Conservation (phyloP, 106 monocot genomes). For the Chionographis japonica region DNA sequence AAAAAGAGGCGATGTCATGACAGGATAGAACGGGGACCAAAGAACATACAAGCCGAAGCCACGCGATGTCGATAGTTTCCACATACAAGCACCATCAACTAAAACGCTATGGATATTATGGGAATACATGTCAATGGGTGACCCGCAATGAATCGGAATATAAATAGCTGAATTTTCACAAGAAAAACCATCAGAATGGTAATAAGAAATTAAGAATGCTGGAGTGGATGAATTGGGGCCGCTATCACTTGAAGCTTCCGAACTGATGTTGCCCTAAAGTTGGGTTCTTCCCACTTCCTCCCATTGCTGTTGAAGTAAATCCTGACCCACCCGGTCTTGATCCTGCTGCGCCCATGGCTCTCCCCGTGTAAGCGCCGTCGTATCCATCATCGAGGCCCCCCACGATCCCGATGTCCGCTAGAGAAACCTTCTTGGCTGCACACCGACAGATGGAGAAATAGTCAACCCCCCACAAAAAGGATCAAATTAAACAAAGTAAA, state of each 20-base stretch:
- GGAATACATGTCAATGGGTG: too few species aligned
- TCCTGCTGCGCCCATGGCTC: constrained; percentile 31
- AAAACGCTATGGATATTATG: too few species aligned
- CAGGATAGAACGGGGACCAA: too few species aligned
- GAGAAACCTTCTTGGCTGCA: constrained; percentile 77
- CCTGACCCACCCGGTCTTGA: constrained; percentile 21
- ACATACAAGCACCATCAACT: too few species aligned
- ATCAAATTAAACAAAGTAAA: background rate
- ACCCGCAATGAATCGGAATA: too few species aligned
- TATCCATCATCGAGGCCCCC: constrained; percentile 46
- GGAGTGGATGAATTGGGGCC: too few species aligned
- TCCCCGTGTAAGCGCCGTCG: constrained; percentile 30
- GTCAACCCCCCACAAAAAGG: background rate
- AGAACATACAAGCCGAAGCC: too few species aligned
- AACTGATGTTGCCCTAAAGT: constrained; percentile 19
- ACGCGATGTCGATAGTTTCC: too few species aligned
- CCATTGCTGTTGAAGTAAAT: constrained; percentile 14
- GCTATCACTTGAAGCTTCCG: constrained; percentile 32
- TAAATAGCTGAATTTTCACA: too few species aligned
- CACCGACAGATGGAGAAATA: background rate
- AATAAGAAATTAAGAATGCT: too few species aligned
- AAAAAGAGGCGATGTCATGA: too few species aligned
- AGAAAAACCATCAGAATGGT: too few species aligned
- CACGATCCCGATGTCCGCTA: constrained; percentile 80
- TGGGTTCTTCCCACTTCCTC: constrained; percentile 16